Evolutionary conservation across 306 rosid genomes (phyloP), one percentile per base, ranked within the genome.

Genomic region (Quercus alba): DNA sequence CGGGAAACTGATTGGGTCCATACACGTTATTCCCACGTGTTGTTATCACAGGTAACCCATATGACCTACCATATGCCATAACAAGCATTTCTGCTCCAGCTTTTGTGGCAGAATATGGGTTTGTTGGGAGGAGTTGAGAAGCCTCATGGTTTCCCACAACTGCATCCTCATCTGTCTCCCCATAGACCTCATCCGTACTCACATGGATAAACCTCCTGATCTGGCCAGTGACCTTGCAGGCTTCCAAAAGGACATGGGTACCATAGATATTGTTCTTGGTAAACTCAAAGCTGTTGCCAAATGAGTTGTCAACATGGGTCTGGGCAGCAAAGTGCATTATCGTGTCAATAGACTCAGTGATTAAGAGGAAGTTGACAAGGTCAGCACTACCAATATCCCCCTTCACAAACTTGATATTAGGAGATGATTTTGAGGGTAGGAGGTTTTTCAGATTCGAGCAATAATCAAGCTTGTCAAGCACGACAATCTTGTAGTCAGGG

Each of bases 311-410:
- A 1, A 93, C 98, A 58, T 93, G 97, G 21, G 98, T 93, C 86
- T 93, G 98, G 79, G 98, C 98, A n/a, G 97, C 98, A 85, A 93
- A 93, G 84, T 93, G 98, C 97, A 93, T 93, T 44, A 93, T 93
- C 2, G 98, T 93, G 80, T 93, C 98, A 6, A 93, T 93, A 3
- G 88, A 81, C 83, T 93, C 98, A 0, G 98, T 88, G 71, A 93
- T 90, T 72, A 93, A 90, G 56, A 93, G 97, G 83, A 88, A 93
- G 85, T 93, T 93, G 80, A 93, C 98, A 83, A 93, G 97, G 82
- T 93, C 98, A 35, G 97, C 97, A 85, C 98, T 93, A 73, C 84
- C 98, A 74, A 93, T 93, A 70, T 93, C 98, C 74, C 98, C 98
- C 90, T 93, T 93, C 58, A 93, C 97, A 77, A 93, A 93, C 92